Conservation (phyloP, 176 grass and related monocot species). For the Carex littledalei region DNA sequence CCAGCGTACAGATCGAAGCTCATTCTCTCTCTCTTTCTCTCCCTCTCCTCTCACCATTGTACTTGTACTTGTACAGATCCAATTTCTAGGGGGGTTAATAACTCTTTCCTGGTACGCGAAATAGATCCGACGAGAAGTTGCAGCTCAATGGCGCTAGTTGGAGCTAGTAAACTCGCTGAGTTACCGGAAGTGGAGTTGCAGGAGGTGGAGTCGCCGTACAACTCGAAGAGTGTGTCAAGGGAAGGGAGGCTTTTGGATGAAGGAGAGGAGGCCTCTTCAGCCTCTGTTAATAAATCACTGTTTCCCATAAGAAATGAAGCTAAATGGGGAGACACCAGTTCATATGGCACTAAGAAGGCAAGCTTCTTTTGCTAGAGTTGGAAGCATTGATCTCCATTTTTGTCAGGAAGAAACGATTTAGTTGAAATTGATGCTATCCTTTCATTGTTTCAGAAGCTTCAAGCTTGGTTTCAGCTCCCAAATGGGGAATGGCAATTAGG, state of each 20-base stretch:
- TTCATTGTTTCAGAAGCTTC: conserved; percentile 64
- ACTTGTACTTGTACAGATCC: neutral
- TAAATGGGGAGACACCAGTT: conserved; percentile 71
- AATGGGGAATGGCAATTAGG: conserved; percentile 87
- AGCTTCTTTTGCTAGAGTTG: neutral
- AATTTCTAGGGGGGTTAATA: neutral
- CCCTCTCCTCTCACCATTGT: neutral
- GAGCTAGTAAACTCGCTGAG: conserved; percentile 8
- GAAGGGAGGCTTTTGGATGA: conserved; percentile 25
- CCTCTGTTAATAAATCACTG: neutral
- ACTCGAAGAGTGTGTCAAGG: conserved; percentile 43
- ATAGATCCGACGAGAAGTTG: conserved; percentile 8
- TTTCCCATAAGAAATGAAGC: conserved; percentile 36
- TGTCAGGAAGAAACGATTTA: neutral
- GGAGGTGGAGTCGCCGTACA: conserved; percentile 66
- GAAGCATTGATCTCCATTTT: neutral
- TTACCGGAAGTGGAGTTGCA: conserved; percentile 6
- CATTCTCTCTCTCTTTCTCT: neutral
- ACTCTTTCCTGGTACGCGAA: neutral
- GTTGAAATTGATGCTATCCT: neutral
- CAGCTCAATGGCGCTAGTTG: neutral
- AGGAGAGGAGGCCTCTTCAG: conserved; percentile 18
- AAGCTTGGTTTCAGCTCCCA: conserved; percentile 72
- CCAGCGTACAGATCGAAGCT: conserved; percentile 18
- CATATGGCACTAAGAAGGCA: conserved; percentile 84